Evolutionary conservation across 2,329 filamentous ascomycete species (phyloP).

Genomic region (Cucurbitaria berberidis): DNA sequence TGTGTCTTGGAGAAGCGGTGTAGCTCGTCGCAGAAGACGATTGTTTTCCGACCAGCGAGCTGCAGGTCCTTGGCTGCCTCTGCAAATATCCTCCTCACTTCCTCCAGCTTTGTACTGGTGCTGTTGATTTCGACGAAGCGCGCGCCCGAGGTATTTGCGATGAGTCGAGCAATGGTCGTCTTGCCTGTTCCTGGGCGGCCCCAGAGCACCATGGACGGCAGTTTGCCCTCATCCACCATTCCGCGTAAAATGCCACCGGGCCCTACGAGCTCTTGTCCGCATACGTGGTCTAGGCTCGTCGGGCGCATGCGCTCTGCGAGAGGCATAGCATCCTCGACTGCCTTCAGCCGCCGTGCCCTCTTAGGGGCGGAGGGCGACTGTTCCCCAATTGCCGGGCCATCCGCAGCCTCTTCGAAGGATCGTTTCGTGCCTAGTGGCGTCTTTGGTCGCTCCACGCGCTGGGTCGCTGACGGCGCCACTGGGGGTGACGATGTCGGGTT

Average conservation of each 20-base stretch:
- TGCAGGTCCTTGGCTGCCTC: conserved; percentile 81
- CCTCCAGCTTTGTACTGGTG: conserved; percentile 83
- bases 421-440: conserved; percentile 39
- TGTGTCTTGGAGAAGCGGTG: conserved; percentile 90
- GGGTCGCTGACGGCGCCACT: conserved; percentile 12
- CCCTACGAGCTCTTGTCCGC: conserved; percentile 89
- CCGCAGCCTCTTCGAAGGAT: conserved; percentile 24
- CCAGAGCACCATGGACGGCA: conserved; percentile 97
- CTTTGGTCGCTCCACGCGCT: conserved; percentile 25
- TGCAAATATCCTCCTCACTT: conserved; percentile 89
- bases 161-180: conserved; percentile 89
- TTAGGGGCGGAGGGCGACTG: conserved; percentile 56
- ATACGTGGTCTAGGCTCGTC: conserved; percentile 80
- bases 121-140: conserved; percentile 92
- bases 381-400: conserved; percentile 25
- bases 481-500: conserved; percentile 28
- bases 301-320: conserved; percentile 95
- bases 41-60: conserved; percentile 87
- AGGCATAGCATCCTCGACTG: conserved; percentile 74
- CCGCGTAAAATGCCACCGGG: conserved; percentile 81
- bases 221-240: conserved; percentile 81
- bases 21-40: conserved; percentile 97
- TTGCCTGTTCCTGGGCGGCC: conserved; percentile 81
- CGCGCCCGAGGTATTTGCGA: conserved; percentile 80
- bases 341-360: conserved; percentile 62